Percentiles rank a stretch among this genome's conserved stretches.
Evolutionary conservation across 352 stramenopile species (phyloP).

Genomic region (Stramenopiles sp.): DNA sequence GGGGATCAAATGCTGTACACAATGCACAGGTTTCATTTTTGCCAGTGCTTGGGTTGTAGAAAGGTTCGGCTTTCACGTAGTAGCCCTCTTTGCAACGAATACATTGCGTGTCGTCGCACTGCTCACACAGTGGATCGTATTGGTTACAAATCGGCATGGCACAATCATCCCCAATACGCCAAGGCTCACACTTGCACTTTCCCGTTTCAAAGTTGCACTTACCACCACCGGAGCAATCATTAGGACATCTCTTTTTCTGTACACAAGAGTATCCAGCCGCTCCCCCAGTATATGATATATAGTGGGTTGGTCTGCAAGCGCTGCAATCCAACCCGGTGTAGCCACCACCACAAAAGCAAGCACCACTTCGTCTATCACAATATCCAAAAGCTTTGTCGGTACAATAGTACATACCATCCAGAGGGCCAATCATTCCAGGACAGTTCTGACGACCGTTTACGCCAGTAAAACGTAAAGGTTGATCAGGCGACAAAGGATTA

Average conservation of each 20-base stretch:
- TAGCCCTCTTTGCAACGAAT: constrained; percentile 58
- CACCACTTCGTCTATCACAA: constrained; percentile 69
- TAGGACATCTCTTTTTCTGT: constrained; percentile 36
- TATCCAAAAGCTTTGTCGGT: constrained; percentile 63
- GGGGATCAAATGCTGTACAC: constrained; percentile 61
- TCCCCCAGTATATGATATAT: constrained; percentile 18
- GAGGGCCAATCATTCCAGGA: constrained; percentile 56
- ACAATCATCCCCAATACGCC: constrained; percentile 53
- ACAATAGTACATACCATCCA: constrained; percentile 63
- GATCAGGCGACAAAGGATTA: constrained; percentile 36
- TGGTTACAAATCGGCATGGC: constrained; percentile 32
- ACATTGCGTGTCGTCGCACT: constrained; percentile 52
- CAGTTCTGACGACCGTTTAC: constrained; percentile 34
- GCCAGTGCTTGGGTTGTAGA: neutral
- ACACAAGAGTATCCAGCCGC: neutral
- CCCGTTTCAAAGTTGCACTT: constrained; percentile 66
- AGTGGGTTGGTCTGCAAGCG: constrained; percentile 59
- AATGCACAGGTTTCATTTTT: constrained; percentile 20
- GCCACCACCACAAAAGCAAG: constrained; percentile 76
- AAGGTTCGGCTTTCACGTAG: constrained; percentile 34
- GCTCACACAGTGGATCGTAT: constrained; percentile 58
- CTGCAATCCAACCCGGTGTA: constrained; percentile 72
- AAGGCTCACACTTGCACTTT: constrained; percentile 44
- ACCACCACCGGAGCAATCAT: constrained; percentile 60
- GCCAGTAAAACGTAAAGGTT: neutral